Percentiles rank a stretch among this genome's conserved stretches.
Conservation (phyloP, 2,329 filamentous ascomycete genomes). For the Talaromyces pinophilus region DNA sequence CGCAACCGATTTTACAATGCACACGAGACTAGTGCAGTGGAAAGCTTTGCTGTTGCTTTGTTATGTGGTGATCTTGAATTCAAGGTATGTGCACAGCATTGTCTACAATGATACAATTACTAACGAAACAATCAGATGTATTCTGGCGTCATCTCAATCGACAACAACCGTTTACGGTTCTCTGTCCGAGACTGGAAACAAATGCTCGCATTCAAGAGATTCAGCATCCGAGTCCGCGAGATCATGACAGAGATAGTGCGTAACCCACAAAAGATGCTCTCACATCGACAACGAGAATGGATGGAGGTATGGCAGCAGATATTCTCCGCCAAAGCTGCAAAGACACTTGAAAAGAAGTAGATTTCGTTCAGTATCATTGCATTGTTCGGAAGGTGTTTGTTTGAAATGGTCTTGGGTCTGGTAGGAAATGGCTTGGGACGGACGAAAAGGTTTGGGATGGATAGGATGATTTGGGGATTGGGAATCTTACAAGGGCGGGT, state of each 20-base stretch:
- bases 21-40: constrained; percentile 79
- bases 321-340: constrained; percentile 49
- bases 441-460: neutral
- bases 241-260: constrained; percentile 69
- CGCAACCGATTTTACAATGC: constrained; percentile 79
- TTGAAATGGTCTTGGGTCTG: neutral
- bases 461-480: neutral
- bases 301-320: constrained; percentile 72
- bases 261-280: constrained; percentile 42
- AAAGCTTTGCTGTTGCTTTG: constrained; percentile 79
- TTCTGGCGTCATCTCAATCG: constrained; percentile 80
- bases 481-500: neutral
- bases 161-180: constrained; percentile 84
- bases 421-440: neutral
- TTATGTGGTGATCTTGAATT: constrained; percentile 87
- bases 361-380: neutral
- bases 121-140: constrained; percentile 63
- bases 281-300: constrained; percentile 71
- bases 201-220: constrained; percentile 81
- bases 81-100: constrained; percentile 58
- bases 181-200: constrained; percentile 85
- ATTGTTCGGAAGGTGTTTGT: neutral
- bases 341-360: constrained; percentile 10
- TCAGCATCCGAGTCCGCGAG: constrained; percentile 73
- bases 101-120: neutral